Evolutionary conservation across 1,284 basidiomycete species (phyloP).

Genomic region (Rhodotorula sp.): DNA sequence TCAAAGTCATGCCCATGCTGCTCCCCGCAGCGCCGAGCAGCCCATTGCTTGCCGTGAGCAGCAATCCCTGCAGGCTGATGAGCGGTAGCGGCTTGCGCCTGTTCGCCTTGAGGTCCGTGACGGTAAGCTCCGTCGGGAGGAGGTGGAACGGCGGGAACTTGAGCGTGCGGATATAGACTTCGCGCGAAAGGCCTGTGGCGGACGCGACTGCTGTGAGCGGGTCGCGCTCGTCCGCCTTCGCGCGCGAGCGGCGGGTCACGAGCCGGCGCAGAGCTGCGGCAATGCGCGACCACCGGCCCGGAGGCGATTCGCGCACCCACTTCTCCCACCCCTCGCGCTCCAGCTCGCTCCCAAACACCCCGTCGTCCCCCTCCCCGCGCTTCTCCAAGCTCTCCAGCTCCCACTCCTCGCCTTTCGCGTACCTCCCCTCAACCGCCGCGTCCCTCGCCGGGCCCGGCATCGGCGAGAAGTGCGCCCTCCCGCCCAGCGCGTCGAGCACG

Average conservation of each 20-base stretch:
- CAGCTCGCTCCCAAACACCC: slow-evolving; percentile 14
- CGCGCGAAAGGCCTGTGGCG: background rate
- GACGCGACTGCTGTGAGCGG: background rate
- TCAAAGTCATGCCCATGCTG: slow-evolving; percentile 24
- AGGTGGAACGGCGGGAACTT: slow-evolving; percentile 47
- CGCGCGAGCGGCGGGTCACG: background rate
- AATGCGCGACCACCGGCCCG: background rate
- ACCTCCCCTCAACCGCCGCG: background rate
- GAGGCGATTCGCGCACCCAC: slow-evolving; percentile 21
- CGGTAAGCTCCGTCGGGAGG: slow-evolving; percentile 39
- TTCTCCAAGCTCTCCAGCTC: slow-evolving; percentile 10
- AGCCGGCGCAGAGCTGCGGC: background rate
- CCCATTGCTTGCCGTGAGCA: slow-evolving; percentile 5
- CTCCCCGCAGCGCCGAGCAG: slow-evolving; percentile 14
- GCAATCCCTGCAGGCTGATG: background rate
- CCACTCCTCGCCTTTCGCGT: slow-evolving; percentile 21
- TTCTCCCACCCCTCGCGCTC: slow-evolving; percentile 37
- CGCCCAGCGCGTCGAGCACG: slow-evolving; percentile 37
- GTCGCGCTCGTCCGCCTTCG: background rate
- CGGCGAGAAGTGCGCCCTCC: slow-evolving; percentile 24
- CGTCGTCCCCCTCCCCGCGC: slow-evolving; percentile 6
- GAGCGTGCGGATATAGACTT: slow-evolving; percentile 14
- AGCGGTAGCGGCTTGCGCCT: slow-evolving; percentile 26
- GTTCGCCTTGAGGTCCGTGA: slow-evolving; percentile 44
- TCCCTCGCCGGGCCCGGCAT: background rate